Base-by-base conservation (phyloP, 2,329 filamentous ascomycete genomes). In the Beauveria scarabaeidicola region DNA sequence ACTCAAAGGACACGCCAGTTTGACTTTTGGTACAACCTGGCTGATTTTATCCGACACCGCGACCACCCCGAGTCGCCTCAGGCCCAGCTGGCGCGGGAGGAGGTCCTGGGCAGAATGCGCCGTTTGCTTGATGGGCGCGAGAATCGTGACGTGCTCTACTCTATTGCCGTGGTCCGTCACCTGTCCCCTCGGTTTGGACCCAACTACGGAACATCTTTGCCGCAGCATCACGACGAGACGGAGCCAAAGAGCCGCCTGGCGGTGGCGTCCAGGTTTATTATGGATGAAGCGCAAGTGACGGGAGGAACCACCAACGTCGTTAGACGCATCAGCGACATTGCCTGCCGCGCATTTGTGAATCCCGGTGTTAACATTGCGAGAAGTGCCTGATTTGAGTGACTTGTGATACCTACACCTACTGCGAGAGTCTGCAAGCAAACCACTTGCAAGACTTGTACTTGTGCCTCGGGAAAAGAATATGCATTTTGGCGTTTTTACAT, bases 61-160 rank as follows among this genome's bases (percentile, higher is more conserved):
- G 84, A 89, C 61, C 80, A 85, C 41, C 76, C 81, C 52, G 75
- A 74, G 36, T 75, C 81, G 6, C 68, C 68, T 2, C 61, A 64
- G 29, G 64, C 69, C 67, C 61, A 75, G 74, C 61, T 83, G 80
- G 65, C 78, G 58, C 82, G 90, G 40, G 87, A 91, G 57, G 81
- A 85, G 27, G 81, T 84, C 1, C 76, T 96, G 32, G 73, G 73
- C 5, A 80, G 80, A 55, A 83, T 91, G 71, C 85, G 90, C 36
- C 81, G 81, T 59, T 78, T 93, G 23, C 79, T 96, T 13, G 88
- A 91, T 65, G 88, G 88, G 52, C 83, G 87, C 25, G 92, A 97
- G 74, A 94, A 93, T 67, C 85, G 92, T 57, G 91, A 97, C 70
- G 87, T 96, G 19, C 83, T 97, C 60, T 96, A 96, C 73, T 94